These are phyloP conservation scores for Cyberlindnera mrakii DNA, from an alignment of 805 yeast species.

Conservation along the genomic window DNA sequence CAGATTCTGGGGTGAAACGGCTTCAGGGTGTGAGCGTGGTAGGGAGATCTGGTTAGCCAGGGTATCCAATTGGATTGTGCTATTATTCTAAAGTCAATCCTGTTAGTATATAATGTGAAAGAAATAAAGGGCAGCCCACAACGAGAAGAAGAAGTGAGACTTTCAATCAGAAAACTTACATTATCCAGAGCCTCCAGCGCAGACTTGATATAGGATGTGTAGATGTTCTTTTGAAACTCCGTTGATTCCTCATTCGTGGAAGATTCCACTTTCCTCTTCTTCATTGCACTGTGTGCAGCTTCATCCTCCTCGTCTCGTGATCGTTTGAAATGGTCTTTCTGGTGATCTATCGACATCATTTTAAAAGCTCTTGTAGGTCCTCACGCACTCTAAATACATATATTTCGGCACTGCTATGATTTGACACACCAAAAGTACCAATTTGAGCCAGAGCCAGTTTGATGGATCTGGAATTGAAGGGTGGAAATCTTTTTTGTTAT, in stretches of 20 bases:
- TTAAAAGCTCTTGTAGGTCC: neutral
- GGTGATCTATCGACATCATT: conserved; percentile 25
- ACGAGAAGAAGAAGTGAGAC: neutral
- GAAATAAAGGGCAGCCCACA: conserved; percentile 3
- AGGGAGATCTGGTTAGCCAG: conserved; percentile 54
- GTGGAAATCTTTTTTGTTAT: too few species aligned
- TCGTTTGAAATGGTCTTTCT: conserved; percentile 22
- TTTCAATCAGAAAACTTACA: conserved; percentile 28
- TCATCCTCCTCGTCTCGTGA: conserved; percentile 19
- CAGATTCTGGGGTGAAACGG: conserved; percentile 48
- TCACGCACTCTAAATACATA: too few species aligned
- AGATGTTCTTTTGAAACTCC: conserved; percentile 30
- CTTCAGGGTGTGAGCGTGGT: conserved; percentile 46
- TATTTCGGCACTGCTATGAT: too few species aligned
- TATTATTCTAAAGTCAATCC: conserved; percentile 28
- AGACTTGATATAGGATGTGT: conserved; percentile 45
- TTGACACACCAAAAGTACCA: too few species aligned
- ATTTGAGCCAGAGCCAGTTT: too few species aligned
- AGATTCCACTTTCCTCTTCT: conserved; percentile 6
- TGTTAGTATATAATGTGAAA: conserved; percentile 21
- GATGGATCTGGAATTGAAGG: too few species aligned
- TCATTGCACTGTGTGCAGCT: conserved; percentile 2
- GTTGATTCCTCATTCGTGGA: conserved; percentile 1
- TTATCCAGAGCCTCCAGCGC: conserved; percentile 67
- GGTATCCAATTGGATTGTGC: conserved; percentile 49